These are phyloP conservation scores for Rubus idaeus DNA, from an alignment of 306 rosid species.

Conservation along the genomic window DNA sequence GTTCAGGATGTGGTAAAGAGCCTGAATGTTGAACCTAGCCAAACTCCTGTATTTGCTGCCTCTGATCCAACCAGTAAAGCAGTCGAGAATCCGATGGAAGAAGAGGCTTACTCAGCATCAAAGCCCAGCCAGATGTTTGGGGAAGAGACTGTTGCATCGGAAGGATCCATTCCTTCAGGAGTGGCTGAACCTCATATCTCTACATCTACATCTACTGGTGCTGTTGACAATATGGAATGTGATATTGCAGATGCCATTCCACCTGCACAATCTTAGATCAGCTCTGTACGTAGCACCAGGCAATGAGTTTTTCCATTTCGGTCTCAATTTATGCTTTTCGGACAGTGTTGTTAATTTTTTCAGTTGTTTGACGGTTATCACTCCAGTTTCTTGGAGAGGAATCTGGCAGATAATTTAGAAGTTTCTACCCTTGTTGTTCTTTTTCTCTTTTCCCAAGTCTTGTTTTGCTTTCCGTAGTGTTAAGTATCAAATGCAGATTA, in stretches of 20 bases:
- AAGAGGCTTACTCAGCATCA: constrained; percentile 20
- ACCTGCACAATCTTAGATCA: constrained; percentile 33
- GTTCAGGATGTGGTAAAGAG: constrained; percentile 29
- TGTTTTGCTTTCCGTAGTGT: neutral
- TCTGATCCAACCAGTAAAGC: constrained; percentile 25
- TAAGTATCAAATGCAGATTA: too few relatives aligned
- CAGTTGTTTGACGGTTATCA: neutral
- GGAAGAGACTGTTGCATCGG: constrained; percentile 16
- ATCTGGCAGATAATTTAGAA: neutral
- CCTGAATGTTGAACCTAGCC: constrained; percentile 36
- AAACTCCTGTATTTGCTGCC: constrained; percentile 14
- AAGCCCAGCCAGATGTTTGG: neutral
- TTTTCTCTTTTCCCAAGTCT: neutral
- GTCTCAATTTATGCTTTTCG: neutral
- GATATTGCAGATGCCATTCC: constrained; percentile 28
- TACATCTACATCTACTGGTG: constrained; percentile 29
- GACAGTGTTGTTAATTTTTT: neutral
- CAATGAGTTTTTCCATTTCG: neutral
- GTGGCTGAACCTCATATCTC: constrained; percentile 18
- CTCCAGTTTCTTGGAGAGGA: neutral
- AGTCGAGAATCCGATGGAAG: constrained; percentile 29
- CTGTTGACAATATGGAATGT: constrained; percentile 14
- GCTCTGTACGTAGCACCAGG: constrained; percentile 6
- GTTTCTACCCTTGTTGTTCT: neutral
- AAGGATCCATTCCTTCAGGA: constrained; percentile 23